These are phyloP conservation scores for Ogataea wickerhamii DNA, from an alignment of 805 yeast genomes.

Conservation along the genomic window DNA sequence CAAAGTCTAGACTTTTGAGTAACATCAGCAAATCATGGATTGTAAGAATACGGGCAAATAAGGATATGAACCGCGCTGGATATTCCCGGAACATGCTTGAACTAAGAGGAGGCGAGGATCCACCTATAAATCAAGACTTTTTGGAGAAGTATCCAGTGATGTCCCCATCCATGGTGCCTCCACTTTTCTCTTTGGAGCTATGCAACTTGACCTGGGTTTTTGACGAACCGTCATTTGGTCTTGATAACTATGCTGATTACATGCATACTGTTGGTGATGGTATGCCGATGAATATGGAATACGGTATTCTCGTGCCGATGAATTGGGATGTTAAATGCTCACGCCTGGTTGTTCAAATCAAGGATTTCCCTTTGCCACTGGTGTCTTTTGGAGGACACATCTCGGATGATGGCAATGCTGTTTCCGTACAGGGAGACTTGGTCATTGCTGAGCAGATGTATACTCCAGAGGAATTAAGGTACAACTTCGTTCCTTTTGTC, in stretches of 20 bases:
- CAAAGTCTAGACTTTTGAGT: slow-evolving; percentile 25
- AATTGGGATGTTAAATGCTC: slow-evolving; percentile 43
- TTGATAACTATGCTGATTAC: slow-evolving; percentile 44
- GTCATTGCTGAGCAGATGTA: slow-evolving; percentile 59
- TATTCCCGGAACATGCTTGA: slow-evolving; percentile 1
- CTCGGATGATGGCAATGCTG: slow-evolving; percentile 32
- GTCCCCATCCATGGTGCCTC: slow-evolving; percentile 38
- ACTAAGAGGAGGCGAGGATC: slow-evolving; percentile 22
- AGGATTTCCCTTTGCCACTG: slow-evolving; percentile 58
- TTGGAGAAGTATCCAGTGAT: slow-evolving; percentile 28
- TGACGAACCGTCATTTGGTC: slow-evolving; percentile 49
- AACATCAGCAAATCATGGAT: slow-evolving; percentile 34
- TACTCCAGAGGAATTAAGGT: slow-evolving; percentile 42
- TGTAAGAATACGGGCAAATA: slow-evolving; percentile 18
- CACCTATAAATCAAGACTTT: slow-evolving; percentile 25
- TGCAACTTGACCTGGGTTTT: slow-evolving; percentile 47
- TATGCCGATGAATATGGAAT: slow-evolving; percentile 49
- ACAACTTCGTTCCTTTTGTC: slow-evolving; percentile 50
- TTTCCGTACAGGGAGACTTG: slow-evolving; percentile 42
- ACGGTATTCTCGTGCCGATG: slow-evolving; percentile 54
- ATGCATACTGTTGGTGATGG: slow-evolving; percentile 41
- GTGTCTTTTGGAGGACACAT: slow-evolving; percentile 49
- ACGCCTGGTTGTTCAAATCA: slow-evolving; percentile 41
- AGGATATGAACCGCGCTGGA: slow-evolving; percentile 6
- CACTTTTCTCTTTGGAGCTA: slow-evolving; percentile 49